Percentiles rank a stretch among this genome's conserved stretches.
These are phyloP conservation scores for Apiotrichum siamense DNA, from an alignment of 1,284 basidiomycete genomes.

Conservation along the genomic window DNA sequence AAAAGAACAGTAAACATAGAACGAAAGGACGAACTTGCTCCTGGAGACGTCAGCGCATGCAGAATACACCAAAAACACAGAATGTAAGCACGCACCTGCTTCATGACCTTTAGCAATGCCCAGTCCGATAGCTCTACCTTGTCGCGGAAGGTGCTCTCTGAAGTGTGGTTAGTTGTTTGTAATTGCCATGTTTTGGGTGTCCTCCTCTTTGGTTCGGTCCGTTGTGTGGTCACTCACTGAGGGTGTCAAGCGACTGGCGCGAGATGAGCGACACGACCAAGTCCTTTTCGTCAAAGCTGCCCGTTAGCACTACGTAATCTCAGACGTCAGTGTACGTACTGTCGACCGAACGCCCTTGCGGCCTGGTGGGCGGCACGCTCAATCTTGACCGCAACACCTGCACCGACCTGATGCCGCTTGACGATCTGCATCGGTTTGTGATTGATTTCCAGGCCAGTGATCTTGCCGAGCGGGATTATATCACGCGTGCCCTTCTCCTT, in stretches of 20 bases:
- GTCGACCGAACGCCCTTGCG: slow-evolving; percentile 78
- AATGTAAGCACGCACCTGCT: slow-evolving; percentile 49
- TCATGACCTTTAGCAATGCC: slow-evolving; percentile 86
- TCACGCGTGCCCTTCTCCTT: slow-evolving; percentile 76
- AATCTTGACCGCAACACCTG: slow-evolving; percentile 91
- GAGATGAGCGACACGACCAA: slow-evolving; percentile 87
- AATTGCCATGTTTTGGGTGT: neutral
- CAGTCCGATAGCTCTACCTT: slow-evolving; percentile 91
- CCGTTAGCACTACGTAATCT: neutral
- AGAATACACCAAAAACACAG: too few species aligned
- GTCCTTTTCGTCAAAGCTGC: slow-evolving; percentile 85
- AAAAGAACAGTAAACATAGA: too few species aligned
- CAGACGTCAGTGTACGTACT: slow-evolving; percentile 26
- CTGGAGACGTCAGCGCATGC: too few species aligned
- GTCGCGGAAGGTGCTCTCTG: slow-evolving; percentile 74
- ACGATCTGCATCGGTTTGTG: slow-evolving; percentile 75
- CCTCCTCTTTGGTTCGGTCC: too few species aligned
- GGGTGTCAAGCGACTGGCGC: slow-evolving; percentile 84
- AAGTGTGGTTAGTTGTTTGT: slow-evolving; percentile 13
- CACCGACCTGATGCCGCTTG: slow-evolving; percentile 50
- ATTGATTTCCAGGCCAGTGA: slow-evolving; percentile 93
- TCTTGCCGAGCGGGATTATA: slow-evolving; percentile 85
- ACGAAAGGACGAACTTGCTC: too few species aligned
- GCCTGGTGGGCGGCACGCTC: slow-evolving; percentile 95
- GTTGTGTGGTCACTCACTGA: slow-evolving; percentile 36